A percentile compares a stretch with the other conserved stretches of the same genome.
These are phyloP conservation scores for Hyphopichia burtonii DNA, from an alignment of 1,139 yeast genomes.

Conservation along the genomic window DNA sequence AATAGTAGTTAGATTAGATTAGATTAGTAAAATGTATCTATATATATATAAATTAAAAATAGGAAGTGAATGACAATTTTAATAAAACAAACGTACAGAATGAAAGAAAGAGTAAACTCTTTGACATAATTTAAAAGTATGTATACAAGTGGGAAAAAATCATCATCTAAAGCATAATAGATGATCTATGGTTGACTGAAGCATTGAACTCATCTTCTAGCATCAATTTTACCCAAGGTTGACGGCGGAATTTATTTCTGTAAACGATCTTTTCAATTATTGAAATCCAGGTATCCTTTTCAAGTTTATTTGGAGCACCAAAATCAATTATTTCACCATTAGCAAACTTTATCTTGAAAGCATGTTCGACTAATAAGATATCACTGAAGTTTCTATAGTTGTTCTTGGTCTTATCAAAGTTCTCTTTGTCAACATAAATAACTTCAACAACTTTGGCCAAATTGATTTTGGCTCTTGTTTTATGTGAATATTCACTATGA, in stretches of 20 bases:
- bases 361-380: constrained; percentile 57
- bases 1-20: no score
- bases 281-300: constrained; percentile 56
- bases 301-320: constrained; percentile 61
- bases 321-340: constrained; percentile 72
- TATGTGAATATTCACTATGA: constrained; percentile 59
- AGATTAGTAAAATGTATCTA: no score
- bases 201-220: constrained; percentile 14
- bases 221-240: constrained; percentile 70
- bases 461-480: constrained; percentile 67
- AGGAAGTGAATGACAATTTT: not conserved
- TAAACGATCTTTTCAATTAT: constrained; percentile 53
- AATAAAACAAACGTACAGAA: not conserved
- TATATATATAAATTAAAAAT: not conserved
- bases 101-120: not conserved
- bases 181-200: not conserved
- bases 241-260: constrained; percentile 54
- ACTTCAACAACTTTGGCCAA: constrained; percentile 59
- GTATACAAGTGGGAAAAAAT: no score
- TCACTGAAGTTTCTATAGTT: constrained; percentile 62
- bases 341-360: constrained; percentile 61
- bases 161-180: not conserved
- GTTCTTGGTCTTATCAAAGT: constrained; percentile 26
- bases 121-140: no score
- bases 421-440: constrained; percentile 48